Evolutionary conservation across 495 filamentous ascomycete genomes (phyloP), one percentile per base, ranked within the genome.

Genomic region (Penicillium lividum): DNA sequence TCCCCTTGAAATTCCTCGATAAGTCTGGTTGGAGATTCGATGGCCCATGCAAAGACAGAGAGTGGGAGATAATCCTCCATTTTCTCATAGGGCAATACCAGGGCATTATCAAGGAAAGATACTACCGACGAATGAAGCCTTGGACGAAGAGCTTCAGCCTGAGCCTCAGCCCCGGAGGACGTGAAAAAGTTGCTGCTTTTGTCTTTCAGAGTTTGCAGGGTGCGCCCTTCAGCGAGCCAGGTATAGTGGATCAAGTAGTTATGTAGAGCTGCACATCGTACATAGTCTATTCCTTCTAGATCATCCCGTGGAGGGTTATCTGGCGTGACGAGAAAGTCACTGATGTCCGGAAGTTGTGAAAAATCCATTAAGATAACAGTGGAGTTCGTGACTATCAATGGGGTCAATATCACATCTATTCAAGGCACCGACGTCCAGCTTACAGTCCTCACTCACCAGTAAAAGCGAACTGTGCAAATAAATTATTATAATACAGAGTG

Each of bases 171-270:
- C 11, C 58, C 58, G 52, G 11, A 55, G 36, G 1, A 9, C 58
- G 58, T 60, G 58, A 60, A 60, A 60, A 60, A 56, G 58, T 56
- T n/a, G n/a, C n/a, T 60, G 46, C 38, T 60, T n/a, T 51, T 45
- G 51, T 3, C 52, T 38, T 60, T 25, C 47, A 60, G 58, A 60
- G 58, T 60, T 60, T 25, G 36, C 45, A 60, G 58, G 4, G 58
- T 34, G 15, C 58, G 58, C 8, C 58, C 58, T 52, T 60, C 58
- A 56, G 58, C 58, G 52, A 60, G 58, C 58, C 58, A 60, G 45
- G 58, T 13, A 56, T 60, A 60, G 45, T 60, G 58, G 58, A 46
- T 15, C 58, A 60, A 38, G 45, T 60, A 60, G 53, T 56, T 60
- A 25, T 60, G 34, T 54, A 60, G 52, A 60, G 58, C 53, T 55